Evolutionary conservation across 208 protist species (phyloP), one percentile per base, ranked within the genome.

Genomic region (Naegleria fowleri): DNA sequence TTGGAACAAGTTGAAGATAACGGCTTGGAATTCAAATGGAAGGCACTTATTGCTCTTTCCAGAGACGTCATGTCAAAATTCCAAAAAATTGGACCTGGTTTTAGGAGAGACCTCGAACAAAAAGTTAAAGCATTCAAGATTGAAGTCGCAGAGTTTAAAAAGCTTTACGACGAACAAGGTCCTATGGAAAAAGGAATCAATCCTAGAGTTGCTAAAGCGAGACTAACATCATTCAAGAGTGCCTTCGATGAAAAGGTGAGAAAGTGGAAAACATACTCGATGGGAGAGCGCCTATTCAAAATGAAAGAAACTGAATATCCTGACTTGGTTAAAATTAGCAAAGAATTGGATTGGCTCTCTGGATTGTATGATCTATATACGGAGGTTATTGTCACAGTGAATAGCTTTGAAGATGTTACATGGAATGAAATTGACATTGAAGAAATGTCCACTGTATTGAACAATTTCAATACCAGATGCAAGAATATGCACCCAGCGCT

Each of bases 211-310:
- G 98, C 98, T 11, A 97, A 98, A 94, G 96, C 98, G 93, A 94
- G 97, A 7, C 94, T 99, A 22, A 98, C 98, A 90, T 95, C 95
- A 85, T 99, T 98, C 93, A 95, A 99, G 94, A 94, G 95, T 83
- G 94, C 98, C 93, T 99, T 98, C 92, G 96, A 96, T 36, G 97
- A 99, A 92, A 97, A 97, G 92, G 97, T 98, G 90, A 95, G 96
- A 48, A 98, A 98, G 93, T 98, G 96, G 96, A 95, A 96, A 79
- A 97, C 97, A 58, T 97, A 97, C 91, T 96, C 95, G 93, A 97
- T 96, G 9, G 97, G 98, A 51, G 98, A 99, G 94, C 95, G 98
- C 91, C 95, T 99, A 25, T 99, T 99, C 91, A 97, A 97, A 36
- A 92, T 99, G 86, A 96, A 95, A 16, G 92, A 96, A 91, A 98